Conservation (phyloP, 163 green algal species). For the Trebouxiophyceae sp. region DNA sequence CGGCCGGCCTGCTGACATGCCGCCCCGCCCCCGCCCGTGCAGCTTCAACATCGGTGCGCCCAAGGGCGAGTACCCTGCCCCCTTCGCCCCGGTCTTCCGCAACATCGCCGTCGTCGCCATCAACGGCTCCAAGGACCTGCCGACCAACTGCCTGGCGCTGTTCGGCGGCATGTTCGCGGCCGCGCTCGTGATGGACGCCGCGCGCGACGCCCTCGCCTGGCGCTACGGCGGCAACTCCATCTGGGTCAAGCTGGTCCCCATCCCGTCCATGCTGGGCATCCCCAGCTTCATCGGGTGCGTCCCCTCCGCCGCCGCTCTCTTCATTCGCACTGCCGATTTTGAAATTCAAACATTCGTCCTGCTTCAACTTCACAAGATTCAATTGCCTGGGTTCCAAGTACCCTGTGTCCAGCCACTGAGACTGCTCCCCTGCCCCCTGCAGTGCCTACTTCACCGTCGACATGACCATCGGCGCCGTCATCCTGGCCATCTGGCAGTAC, state of each 20-base stretch:
- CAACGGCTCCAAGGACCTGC: conserved; percentile 17
- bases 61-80: conserved; percentile 12
- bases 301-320: neutral
- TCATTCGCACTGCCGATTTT: neutral
- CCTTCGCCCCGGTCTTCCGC: conserved; percentile 23
- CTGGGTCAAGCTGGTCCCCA: neutral
- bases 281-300: conserved; percentile 1
- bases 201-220: neutral
- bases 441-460: conserved; percentile 10
- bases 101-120: conserved; percentile 24
- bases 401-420: too few species aligned
- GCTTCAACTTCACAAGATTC: conserved; percentile 1
- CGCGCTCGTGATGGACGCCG: neutral
- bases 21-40: too few species aligned
- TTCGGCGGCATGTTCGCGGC: neutral
- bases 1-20: too few species aligned
- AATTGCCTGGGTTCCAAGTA: neutral
- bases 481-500: conserved; percentile 14
- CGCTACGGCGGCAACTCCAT: neutral
- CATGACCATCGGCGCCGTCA: conserved; percentile 18
- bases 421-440: neutral
- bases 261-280: neutral
- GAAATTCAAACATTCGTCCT: too few species aligned
- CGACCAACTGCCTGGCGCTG: conserved; percentile 20
- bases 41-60: conserved; percentile 16